Evolutionary conservation across 345 rosid genomes (phyloP).

Genomic region (Eucalyptus decipiens): DNA sequence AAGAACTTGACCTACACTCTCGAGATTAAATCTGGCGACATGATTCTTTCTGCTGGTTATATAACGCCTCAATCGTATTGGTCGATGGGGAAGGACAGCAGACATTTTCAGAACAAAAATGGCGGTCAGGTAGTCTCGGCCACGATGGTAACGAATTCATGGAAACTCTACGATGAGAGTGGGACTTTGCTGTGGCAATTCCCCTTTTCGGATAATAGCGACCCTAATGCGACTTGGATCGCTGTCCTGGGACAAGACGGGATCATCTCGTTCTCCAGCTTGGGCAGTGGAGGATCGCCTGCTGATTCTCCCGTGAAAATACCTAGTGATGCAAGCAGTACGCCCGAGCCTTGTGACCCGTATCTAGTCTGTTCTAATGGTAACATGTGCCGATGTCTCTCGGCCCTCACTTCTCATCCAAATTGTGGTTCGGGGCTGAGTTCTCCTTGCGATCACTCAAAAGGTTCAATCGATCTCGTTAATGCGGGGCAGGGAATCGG

Average conservation of each 20-base stretch:
- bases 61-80: constrained; percentile 67
- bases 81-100: constrained; percentile 45
- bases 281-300: constrained; percentile 6
- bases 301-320: constrained; percentile 32
- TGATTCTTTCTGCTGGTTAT: constrained; percentile 55
- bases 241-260: constrained; percentile 66
- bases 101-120: constrained; percentile 20
- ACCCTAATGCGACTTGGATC: constrained; percentile 55
- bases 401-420: constrained; percentile 16
- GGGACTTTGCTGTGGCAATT: constrained; percentile 48
- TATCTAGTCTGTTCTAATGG: constrained; percentile 42
- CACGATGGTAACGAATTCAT: constrained; percentile 46
- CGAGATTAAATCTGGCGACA: constrained; percentile 69
- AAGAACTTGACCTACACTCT: constrained; percentile 55
- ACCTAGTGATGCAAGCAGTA: constrained; percentile 51
- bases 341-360: constrained; percentile 59
- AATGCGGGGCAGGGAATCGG: constrained; percentile 33
- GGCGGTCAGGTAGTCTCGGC: constrained; percentile 37
- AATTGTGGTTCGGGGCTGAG: constrained; percentile 42
- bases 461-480: constrained; percentile 29
- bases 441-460: constrained; percentile 38
- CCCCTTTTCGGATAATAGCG: constrained; percentile 8
- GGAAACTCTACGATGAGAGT: constrained; percentile 61
- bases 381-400: constrained; percentile 51
- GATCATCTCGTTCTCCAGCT: constrained; percentile 43